Evolutionary conservation across 345 rosid species (phyloP), one percentile per base, ranked within the genome.

Genomic region (Eucalyptus grandis): DNA sequence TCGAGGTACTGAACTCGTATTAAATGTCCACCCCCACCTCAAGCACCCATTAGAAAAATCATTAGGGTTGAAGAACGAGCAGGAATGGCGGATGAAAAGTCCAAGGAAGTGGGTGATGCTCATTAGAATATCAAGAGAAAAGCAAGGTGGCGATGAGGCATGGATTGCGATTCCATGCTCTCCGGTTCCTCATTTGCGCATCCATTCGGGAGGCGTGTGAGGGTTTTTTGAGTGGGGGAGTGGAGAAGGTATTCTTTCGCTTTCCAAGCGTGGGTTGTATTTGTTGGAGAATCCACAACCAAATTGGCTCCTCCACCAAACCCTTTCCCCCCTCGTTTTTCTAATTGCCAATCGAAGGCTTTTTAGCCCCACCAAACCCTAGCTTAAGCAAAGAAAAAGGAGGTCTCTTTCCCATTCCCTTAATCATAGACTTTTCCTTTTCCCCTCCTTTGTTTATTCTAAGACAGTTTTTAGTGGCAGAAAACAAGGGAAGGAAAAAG

Each of bases 251-350:
- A 31, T 77, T 21, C 85, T 77, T 77, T 77, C 85, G 89, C 91
- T 90, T 90, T 90, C 91, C 87, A 44, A 87, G 91, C 91, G 91
- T 90, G 89, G 89, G 47, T 34, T 65, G 49, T 54, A 50, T 87
- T 81, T 90, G 89, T 87, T 90, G 91, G 91, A 81, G 91, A 87
- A 90, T 81, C 91, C 91, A 82, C 89, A 22, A 34, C 88, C 89
- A 83, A 87, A 90, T 58, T 89, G 87, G 90, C 86, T 86, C 90
- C 90, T 49, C 90, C 88, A 89, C 90, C 89, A 87, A 49, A 72
- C 88, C 50, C 69, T 16, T 19, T 26, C 11, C 16, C 16, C 19
- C 40, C 51, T 13, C 60, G 51, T 30, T 34, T 37, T 69, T 69
- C 4, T 22, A 40, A 40, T 10, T 2, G 65, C 46, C 22, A 47